phyloP scores from a whole-genome alignment of 106 monocot genomes.

The Vanilla planifolia region DNA sequence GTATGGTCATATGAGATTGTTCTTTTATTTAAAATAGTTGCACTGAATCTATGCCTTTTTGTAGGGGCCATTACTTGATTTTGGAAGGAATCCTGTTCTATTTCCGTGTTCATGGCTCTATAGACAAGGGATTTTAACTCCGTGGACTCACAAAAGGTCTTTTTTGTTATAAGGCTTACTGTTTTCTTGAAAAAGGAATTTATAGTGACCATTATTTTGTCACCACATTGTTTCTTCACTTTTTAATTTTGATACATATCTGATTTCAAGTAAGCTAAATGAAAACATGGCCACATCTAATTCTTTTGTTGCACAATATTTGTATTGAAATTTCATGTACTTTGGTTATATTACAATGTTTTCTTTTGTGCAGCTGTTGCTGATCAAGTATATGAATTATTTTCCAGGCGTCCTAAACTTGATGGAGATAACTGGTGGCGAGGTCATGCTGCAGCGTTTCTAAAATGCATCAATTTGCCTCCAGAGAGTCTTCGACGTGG shows the following conservation, averaged over 20 bases:
- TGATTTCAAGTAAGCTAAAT: too few relatives aligned
- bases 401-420: conserved; percentile 68
- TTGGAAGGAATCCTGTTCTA: conserved; percentile 88
- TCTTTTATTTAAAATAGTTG: neutral
- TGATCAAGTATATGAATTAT: too few relatives aligned
- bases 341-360: too few relatives aligned
- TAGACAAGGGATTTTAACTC: conserved; percentile 86
- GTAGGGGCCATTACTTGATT: conserved; percentile 92
- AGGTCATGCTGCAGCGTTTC: conserved; percentile 94
- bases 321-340: too few relatives aligned
- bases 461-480: conserved; percentile 60
- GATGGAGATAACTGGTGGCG: conserved; percentile 99
- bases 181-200: too few relatives aligned
- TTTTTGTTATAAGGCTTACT: too few relatives aligned
- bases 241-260: too few relatives aligned
- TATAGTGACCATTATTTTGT: too few relatives aligned
- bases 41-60: conserved; percentile 8
- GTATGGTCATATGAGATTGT: conserved; percentile 22
- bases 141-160: conserved; percentile 85
- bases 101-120: conserved; percentile 94
- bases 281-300: too few relatives aligned
- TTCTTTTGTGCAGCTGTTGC: too few relatives aligned
- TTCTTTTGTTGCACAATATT: too few relatives aligned
- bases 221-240: too few relatives aligned
- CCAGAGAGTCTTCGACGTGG: conserved; percentile 66